Conservation (phyloP, 2,329 filamentous ascomycete genomes). For the Aspergillus floridensis region DNA sequence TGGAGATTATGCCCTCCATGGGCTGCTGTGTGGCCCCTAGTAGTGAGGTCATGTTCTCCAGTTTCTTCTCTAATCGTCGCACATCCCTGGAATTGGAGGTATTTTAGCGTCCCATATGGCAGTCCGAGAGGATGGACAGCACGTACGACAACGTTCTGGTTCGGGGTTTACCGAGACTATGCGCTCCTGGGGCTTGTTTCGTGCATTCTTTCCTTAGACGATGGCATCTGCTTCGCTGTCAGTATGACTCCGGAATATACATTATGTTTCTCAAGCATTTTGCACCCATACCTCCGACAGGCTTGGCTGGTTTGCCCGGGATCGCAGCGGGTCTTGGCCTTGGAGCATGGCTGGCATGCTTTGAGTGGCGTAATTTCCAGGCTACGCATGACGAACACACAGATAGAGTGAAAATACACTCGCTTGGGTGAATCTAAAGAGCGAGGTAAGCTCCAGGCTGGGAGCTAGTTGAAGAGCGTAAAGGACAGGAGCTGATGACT, state of each 20-base stretch:
- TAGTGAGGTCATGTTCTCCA: conserved; percentile 27
- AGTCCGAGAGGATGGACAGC: not conserved
- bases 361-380: not conserved
- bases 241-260: not conserved
- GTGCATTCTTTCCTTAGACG: conserved; percentile 27
- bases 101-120: not conserved
- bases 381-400: not conserved
- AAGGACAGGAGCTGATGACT: not conserved
- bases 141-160: not conserved
- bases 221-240: conserved; percentile 24
- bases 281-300: not conserved
- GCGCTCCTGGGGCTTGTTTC: conserved; percentile 25
- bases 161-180: conserved; percentile 17
- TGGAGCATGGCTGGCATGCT: conserved; percentile 4
- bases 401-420: not conserved
- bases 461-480: not conserved
- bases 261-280: not conserved
- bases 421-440: not conserved
- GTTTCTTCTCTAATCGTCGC: conserved; percentile 24
- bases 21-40: conserved; percentile 19
- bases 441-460: not conserved
- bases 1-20: not conserved
- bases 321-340: conserved; percentile 6
- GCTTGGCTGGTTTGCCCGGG: conserved; percentile 3
- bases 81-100: conserved; percentile 20